phyloP scores from a whole-genome alignment of 1,284 basidiomycete species.

The Cystobasidium sp. region DNA sequence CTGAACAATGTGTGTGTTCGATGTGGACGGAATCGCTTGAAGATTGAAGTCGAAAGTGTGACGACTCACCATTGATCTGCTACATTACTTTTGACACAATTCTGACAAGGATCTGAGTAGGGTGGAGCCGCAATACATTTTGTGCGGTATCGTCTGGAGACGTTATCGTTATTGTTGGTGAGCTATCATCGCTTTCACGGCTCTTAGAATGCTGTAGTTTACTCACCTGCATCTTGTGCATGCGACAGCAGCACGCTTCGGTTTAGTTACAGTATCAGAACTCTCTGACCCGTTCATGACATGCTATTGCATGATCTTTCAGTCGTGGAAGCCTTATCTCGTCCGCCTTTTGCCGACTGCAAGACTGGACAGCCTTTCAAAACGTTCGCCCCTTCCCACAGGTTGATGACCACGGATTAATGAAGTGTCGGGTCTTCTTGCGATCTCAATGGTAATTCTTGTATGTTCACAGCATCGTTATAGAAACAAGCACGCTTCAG shows the following conservation, averaged over 20 bases:
- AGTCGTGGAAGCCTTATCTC: neutral
- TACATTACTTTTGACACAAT: slow-evolving; percentile 25
- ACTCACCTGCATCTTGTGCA: slow-evolving; percentile 30
- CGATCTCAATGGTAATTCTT: no score
- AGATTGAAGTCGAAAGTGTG: neutral
- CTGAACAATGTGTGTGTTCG: neutral
- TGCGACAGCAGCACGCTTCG: slow-evolving; percentile 23
- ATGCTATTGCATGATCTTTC: neutral
- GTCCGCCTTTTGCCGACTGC: neutral
- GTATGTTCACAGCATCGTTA: no score
- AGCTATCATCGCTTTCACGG: neutral
- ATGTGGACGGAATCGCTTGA: neutral
- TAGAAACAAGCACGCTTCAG: no score
- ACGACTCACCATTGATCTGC: slow-evolving; percentile 22
- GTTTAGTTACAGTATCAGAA: neutral
- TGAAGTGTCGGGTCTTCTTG: neutral
- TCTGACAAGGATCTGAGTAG: slow-evolving; percentile 28
- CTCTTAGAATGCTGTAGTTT: neutral
- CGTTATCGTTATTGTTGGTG: neutral
- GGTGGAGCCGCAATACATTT: slow-evolving; percentile 38
- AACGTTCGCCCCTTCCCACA: no score
- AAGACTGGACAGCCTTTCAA: neutral
- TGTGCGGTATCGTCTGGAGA: slow-evolving; percentile 15
- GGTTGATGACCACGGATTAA: neutral
- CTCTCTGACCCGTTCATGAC: neutral